Percentiles rank a stretch among this genome's conserved stretches.
Conservation (phyloP, 495 filamentous ascomycete genomes). For the Collariella sp. region DNA sequence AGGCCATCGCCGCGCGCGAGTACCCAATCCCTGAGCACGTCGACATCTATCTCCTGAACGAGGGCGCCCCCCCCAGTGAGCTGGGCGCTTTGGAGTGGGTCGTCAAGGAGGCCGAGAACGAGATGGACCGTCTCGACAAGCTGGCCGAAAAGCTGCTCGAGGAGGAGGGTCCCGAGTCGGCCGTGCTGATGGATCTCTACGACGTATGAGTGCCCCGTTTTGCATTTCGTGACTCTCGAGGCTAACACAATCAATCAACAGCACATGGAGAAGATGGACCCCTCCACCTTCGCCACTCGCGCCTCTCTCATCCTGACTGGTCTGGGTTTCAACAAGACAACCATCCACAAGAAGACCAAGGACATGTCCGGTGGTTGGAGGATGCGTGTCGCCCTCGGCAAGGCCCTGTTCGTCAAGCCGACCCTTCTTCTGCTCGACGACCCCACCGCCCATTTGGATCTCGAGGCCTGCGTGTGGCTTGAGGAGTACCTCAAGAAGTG, state of each 20-base stretch:
- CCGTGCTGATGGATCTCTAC: slow-evolving; percentile 88
- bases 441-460: slow-evolving; percentile 97
- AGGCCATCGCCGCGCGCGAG: slow-evolving; percentile 87
- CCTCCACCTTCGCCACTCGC: slow-evolving; percentile 96
- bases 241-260: slow-evolving; percentile 30
- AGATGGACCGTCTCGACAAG: slow-evolving; percentile 81
- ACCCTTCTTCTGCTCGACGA: slow-evolving; percentile 93
- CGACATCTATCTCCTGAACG: slow-evolving; percentile 97
- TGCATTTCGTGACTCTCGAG: background rate
- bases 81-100: slow-evolving; percentile 95
- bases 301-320: slow-evolving; percentile 94
- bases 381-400: slow-evolving; percentile 96
- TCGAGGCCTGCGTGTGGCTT: slow-evolving; percentile 98
- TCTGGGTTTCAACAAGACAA: slow-evolving; percentile 97
- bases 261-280: slow-evolving; percentile 99
- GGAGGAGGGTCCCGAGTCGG: slow-evolving; percentile 80
- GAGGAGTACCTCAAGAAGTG: slow-evolving; percentile 99
- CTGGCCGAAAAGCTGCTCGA: slow-evolving; percentile 86
- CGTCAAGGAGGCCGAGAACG: slow-evolving; percentile 86
- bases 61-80: slow-evolving; percentile 86
- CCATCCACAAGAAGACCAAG: slow-evolving; percentile 98
- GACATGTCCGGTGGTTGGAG: slow-evolving; percentile 99
- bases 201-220: slow-evolving; percentile 53
- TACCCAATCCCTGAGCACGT: slow-evolving; percentile 93
- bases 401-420: slow-evolving; percentile 97